A percentile compares a stretch with the other conserved stretches of the same genome.
Evolutionary conservation across 768 basidiomycete genomes (phyloP).

Genomic region (Amanita rubescens): DNA sequence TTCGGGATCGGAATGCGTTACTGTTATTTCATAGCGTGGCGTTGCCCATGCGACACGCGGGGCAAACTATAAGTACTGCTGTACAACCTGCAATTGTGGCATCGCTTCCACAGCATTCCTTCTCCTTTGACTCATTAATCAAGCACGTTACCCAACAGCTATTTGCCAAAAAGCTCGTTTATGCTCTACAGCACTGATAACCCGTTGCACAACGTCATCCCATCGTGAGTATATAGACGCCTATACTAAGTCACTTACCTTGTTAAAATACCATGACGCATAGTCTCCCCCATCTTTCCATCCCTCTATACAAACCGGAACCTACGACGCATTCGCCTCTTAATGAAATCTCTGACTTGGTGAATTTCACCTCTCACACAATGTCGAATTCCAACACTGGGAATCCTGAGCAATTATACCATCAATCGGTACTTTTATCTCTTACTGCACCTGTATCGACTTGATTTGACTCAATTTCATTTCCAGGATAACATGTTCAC

Average conservation of each 20-base stretch:
- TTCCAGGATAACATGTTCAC: not conserved
- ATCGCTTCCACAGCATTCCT: conserved; percentile 4
- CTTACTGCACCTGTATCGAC: not conserved
- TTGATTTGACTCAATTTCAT: not conserved
- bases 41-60: not conserved
- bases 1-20: not conserved
- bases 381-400: not conserved
- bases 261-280: not conserved
- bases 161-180: not conserved
- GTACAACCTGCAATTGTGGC: not conserved
- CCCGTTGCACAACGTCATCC: not conserved
- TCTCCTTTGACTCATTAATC: conserved; percentile 2
- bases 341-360: conserved; percentile 2
- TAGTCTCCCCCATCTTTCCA: not conserved
- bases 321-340: not conserved
- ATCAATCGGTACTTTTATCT: not conserved
- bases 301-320: not conserved
- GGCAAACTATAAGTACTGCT: conserved; percentile 1
- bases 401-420: not conserved
- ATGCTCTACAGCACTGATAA: not conserved
- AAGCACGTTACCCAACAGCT: not conserved
- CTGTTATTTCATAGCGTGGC: not conserved
- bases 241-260: not conserved
- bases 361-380: conserved; percentile 1
- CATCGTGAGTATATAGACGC: not conserved